Percentiles rank a stretch among this genome's conserved stretches.
These are phyloP conservation scores for Leptodermis oblonga DNA, from an alignment of 257 asterid genomes.

Conservation along the genomic window DNA sequence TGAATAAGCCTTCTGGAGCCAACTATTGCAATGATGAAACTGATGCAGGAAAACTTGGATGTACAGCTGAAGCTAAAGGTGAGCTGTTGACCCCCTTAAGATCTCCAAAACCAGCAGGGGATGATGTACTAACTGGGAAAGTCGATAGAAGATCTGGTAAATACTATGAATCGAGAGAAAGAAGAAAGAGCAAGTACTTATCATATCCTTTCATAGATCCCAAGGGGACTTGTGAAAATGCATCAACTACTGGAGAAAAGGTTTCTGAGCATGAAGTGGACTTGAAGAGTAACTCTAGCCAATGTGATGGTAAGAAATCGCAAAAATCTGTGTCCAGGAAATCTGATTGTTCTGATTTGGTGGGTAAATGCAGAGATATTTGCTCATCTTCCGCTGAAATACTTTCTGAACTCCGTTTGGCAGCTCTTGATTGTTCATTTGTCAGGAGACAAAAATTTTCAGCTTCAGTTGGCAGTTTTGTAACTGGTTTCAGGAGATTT, in stretches of 20 bases:
- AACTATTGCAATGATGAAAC: background rate
- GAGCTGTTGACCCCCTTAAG: conserved; percentile 8
- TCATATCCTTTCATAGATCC: conserved; percentile 67
- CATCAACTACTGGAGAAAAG: conserved; percentile 27
- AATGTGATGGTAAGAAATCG: conserved; percentile 16
- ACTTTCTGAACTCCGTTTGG: conserved; percentile 45
- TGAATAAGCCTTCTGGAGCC: conserved; percentile 12
- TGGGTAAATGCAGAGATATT: conserved; percentile 28
- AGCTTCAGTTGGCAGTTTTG: conserved; percentile 41
- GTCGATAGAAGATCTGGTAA: conserved; percentile 25
- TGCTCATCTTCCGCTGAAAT: conserved; percentile 44
- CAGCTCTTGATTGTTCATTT: conserved; percentile 40
- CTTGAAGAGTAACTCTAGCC: conserved; percentile 9
- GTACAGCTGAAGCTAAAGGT: conserved; percentile 7
- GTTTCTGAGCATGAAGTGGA: conserved; percentile 6
- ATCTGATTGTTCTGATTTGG: conserved; percentile 17
- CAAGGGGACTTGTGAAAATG: conserved; percentile 17
- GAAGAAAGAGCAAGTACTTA: conserved; percentile 81
- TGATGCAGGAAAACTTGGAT: background rate
- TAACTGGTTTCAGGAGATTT: conserved; percentile 45
- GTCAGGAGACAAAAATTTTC: conserved; percentile 35
- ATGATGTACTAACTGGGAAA: background rate
- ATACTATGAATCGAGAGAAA: conserved; percentile 43
- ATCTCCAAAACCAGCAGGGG: conserved; percentile 6
- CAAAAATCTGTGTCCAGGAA: conserved; percentile 28